phyloP scores from a whole-genome alignment of 805 yeast species.

The Saturnispora sekii region DNA sequence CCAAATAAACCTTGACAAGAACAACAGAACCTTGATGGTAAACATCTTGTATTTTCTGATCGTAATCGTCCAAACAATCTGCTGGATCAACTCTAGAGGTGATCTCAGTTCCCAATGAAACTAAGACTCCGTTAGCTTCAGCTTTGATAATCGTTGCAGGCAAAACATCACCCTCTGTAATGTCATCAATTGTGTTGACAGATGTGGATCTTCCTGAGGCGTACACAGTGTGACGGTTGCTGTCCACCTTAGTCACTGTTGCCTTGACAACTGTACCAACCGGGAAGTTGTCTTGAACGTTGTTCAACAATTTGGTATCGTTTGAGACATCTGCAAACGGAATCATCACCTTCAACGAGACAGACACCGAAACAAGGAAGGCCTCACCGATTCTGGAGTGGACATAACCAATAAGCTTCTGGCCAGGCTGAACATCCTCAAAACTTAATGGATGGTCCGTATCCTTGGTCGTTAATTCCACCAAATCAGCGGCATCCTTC shows the following conservation, averaged over 20 bases:
- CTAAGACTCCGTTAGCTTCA: slow-evolving; percentile 49
- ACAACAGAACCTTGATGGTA: slow-evolving; percentile 45
- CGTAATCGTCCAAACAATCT: slow-evolving; percentile 67
- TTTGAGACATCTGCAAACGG: slow-evolving; percentile 54
- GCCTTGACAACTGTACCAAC: slow-evolving; percentile 62
- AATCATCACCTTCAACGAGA: slow-evolving; percentile 56
- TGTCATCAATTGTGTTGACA: slow-evolving; percentile 36
- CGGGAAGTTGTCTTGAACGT: slow-evolving; percentile 52
- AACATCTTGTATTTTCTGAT: slow-evolving; percentile 39
- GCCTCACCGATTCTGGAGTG: slow-evolving; percentile 49
- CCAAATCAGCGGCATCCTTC: slow-evolving; percentile 42
- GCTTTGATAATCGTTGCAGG: slow-evolving; percentile 59
- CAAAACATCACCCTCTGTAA: slow-evolving; percentile 42
- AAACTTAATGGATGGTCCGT: slow-evolving; percentile 26
- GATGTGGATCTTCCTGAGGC: slow-evolving; percentile 35
- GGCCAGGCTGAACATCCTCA: slow-evolving; percentile 39
- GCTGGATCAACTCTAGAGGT: slow-evolving; percentile 61
- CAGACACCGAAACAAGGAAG: slow-evolving; percentile 62
- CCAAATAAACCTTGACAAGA: slow-evolving; percentile 42
- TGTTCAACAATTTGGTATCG: slow-evolving; percentile 37
- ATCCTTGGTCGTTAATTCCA: slow-evolving; percentile 47
- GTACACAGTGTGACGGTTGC: slow-evolving; percentile 33
- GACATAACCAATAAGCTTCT: slow-evolving; percentile 48
- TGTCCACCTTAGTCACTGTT: slow-evolving; percentile 43
- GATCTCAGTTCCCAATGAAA: slow-evolving; percentile 56